Evolutionary conservation across 202 grass and related monocot genomes (phyloP).

Genomic region (Schoenoplectus tabernaemontani): DNA sequence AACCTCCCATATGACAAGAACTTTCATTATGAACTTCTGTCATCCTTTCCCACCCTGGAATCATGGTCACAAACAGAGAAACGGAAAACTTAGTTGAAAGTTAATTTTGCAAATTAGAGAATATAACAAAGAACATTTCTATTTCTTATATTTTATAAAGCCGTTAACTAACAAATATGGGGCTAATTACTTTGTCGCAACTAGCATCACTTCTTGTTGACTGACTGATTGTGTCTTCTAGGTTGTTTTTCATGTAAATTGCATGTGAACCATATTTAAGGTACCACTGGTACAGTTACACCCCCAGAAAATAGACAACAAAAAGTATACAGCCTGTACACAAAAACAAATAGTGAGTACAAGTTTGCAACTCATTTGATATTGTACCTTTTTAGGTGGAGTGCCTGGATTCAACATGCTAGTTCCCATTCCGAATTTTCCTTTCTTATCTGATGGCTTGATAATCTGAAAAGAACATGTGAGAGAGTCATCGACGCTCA

Average conservation of each 20-base stretch:
- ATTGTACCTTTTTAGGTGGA: conserved; percentile 56
- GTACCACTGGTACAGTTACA: neutral
- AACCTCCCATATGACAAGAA: neutral
- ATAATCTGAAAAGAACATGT: conserved; percentile 94
- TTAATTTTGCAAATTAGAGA: neutral
- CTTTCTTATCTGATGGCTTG: conserved; percentile 86
- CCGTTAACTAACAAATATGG: neutral
- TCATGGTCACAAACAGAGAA: neutral
- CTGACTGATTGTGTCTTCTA: neutral
- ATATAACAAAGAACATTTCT: no score
- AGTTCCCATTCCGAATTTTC: conserved; percentile 48
- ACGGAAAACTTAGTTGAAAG: neutral
- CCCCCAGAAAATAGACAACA: neutral
- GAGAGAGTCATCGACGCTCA: conserved; percentile 76
- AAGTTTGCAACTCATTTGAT: neutral
- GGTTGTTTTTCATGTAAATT: neutral
- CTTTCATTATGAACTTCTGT: neutral
- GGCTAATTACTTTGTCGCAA: neutral
- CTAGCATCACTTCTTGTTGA: neutral
- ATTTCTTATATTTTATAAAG: neutral
- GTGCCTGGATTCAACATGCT: conserved; percentile 52
- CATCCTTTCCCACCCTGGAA: conserved; percentile 13
- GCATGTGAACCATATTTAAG: neutral
- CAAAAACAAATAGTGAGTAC: neutral
- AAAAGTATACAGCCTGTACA: neutral